Evolutionary conservation across 306 rosid species (phyloP), one percentile per base, ranked within the genome.

Genomic region (Glycine latifolia): DNA sequence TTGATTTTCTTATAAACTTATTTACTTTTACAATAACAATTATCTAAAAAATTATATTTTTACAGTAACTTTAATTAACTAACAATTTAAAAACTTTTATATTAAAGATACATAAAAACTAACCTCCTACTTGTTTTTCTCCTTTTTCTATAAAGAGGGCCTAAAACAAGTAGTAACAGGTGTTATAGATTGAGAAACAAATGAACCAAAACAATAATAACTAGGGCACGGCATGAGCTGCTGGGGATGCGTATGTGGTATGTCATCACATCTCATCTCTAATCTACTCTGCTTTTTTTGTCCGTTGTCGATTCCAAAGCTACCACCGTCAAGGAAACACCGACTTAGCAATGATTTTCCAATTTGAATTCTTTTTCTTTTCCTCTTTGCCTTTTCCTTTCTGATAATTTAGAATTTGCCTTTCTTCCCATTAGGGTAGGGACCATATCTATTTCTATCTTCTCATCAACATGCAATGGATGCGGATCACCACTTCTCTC

Each of bases 301-400:
- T 77, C 69, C 79, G 3, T 71, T 43, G 71, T 26, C 72, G 52
- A 72, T 71, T 69, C 76, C 86, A 39, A 86, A 81, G 91, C 81
- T 90, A 85, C 94, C 97, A 88, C 92, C 94, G 86, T 77, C 87
- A 76, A 78, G 88, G 91, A 84, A 91, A 84, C 92, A 89, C 63
- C 79, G 35, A 54, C 56, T 56, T 72, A 37, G 12, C 61, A 14
- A 54, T 59, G 5, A 26, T 61, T 48, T 67, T 46, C 7, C 33
- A 0, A 61, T 67, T 58, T 58, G 0, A 26, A 14, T 55, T 37
- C 0, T 17, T 50, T 74, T 5, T 26, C 6, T 31, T 61, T 61
- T 50, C 37, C 13, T 10, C 6, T 31, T 61, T 61, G n/a, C n/a
- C 6, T 31, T 61, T 61, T 50, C 37, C 13, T 10, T 4, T 17